phyloP scores from a whole-genome alignment of 2,329 filamentous ascomycete species.

The Gnomoniopsis smithogilvyi region DNA sequence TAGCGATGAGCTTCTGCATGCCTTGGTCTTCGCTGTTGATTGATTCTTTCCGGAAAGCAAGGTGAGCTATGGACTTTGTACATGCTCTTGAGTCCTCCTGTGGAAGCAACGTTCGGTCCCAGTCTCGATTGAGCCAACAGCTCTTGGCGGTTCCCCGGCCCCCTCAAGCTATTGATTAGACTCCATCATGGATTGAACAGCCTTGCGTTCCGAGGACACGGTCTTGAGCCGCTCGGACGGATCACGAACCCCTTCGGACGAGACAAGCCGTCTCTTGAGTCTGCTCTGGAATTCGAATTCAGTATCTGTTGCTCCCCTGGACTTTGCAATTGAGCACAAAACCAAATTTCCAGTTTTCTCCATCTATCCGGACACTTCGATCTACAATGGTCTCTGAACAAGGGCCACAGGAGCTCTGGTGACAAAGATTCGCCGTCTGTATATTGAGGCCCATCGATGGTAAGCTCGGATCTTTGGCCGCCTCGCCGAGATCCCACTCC shows the following conservation, averaged over 20 bases:
- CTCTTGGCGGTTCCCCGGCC: background rate
- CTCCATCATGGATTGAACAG: background rate
- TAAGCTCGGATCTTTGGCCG: conserved; percentile 3
- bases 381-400: background rate
- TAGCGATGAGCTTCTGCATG: conserved; percentile 23
- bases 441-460: conserved; percentile 1
- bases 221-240: background rate
- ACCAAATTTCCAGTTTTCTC: background rate
- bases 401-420: background rate
- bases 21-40: conserved; percentile 27
- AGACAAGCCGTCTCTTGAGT: conserved; percentile 12
- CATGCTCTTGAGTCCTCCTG: conserved; percentile 45
- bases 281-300: background rate
- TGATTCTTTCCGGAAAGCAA: conserved; percentile 47
- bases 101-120: conserved; percentile 26
- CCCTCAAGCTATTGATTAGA: background rate
- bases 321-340: conserved; percentile 9
- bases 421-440: conserved; percentile 5
- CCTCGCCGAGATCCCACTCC: background rate
- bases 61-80: conserved; percentile 52
- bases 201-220: background rate
- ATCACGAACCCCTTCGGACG: conserved; percentile 2
- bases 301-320: background rate
- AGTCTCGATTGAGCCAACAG: background rate
- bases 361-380: background rate